Percentiles rank a stretch among this genome's conserved stretches.
Conservation (phyloP, 768 basidiomycete genomes). For the Filobasidium wieringae region DNA sequence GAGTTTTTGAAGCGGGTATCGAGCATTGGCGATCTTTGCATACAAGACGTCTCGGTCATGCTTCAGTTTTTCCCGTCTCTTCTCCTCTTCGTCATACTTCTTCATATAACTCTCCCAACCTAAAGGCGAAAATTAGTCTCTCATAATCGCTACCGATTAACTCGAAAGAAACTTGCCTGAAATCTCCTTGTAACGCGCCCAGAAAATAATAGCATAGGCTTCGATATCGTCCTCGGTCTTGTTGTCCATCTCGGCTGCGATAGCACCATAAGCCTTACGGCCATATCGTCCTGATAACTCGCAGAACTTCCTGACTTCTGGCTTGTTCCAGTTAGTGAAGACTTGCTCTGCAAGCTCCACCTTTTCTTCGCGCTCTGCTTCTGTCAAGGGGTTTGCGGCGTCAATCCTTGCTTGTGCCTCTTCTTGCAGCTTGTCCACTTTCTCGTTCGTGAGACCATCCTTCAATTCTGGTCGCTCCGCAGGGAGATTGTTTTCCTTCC, state of each 20-base stretch:
- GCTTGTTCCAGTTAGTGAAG: constrained; percentile 80
- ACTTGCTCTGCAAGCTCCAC: constrained; percentile 64
- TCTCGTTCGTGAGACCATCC: constrained; percentile 15
- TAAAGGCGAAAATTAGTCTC: not conserved
- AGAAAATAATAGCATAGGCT: constrained; percentile 69
- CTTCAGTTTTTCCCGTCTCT: constrained; percentile 66
- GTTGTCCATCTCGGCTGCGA: constrained; percentile 72
- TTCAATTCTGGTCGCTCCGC: not conserved
- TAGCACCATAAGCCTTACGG: constrained; percentile 44
- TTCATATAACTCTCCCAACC: not conserved
- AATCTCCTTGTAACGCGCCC: constrained; percentile 76
- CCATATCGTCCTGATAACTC: constrained; percentile 67
- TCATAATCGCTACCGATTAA: not conserved
- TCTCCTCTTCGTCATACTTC: constrained; percentile 57
- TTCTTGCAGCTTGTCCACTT: constrained; percentile 63
- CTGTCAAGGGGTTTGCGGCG: constrained; percentile 74
- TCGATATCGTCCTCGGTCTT: constrained; percentile 64
- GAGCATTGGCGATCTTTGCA: constrained; percentile 68
- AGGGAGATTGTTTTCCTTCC: constrained; percentile 9
- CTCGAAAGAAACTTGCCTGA: constrained; percentile 46
- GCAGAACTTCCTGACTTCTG: constrained; percentile 87
- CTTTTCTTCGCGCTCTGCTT: constrained; percentile 72
- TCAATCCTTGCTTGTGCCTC: constrained; percentile 85
- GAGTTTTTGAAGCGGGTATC: constrained; percentile 92
- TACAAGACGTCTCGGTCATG: constrained; percentile 59